A percentile compares a stretch with the other conserved stretches of the same genome.
Evolutionary conservation across 148 eudicot species (phyloP).

Genomic region (Hydrangea macrophylla): DNA sequence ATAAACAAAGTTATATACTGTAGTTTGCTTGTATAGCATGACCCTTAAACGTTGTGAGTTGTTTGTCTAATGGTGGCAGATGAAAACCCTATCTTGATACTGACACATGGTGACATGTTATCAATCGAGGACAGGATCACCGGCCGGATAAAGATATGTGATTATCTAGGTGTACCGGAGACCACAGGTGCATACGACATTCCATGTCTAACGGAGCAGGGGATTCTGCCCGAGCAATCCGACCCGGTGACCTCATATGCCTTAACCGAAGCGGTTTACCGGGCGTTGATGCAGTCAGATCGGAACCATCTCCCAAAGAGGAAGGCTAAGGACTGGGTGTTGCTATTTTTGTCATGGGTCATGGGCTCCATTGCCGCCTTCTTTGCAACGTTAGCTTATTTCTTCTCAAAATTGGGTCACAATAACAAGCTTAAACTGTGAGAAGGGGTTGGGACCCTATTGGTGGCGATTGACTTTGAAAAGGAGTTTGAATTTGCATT

Average conservation of each 20-base stretch:
- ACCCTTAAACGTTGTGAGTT: too few relatives aligned
- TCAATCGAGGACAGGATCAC: conserved; percentile 42
- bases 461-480: too few relatives aligned
- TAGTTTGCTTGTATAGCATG: too few relatives aligned
- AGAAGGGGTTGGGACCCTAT: too few relatives aligned
- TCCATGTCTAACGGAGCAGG: conserved; percentile 58
- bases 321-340: conserved; percentile 27
- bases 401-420: conserved; percentile 27
- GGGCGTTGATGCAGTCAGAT: conserved; percentile 45
- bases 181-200: conserved; percentile 62
- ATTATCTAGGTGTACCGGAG: conserved; percentile 47
- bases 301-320: conserved; percentile 40
- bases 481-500: too few relatives aligned
- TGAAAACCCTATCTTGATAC: conserved; percentile 55
- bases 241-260: conserved; percentile 52
- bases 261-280: conserved; percentile 48
- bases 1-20: too few relatives aligned
- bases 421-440: conserved; percentile 14
- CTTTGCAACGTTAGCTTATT: conserved; percentile 45
- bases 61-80: conserved; percentile 25
- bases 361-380: conserved; percentile 41
- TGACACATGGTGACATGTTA: conserved; percentile 65
- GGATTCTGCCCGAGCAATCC: conserved; percentile 53
- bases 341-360: conserved; percentile 26
- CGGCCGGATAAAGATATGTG: conserved; percentile 47